Base-by-base conservation (phyloP, 345 rosid species). In the Hibiscus tridactylites region DNA sequence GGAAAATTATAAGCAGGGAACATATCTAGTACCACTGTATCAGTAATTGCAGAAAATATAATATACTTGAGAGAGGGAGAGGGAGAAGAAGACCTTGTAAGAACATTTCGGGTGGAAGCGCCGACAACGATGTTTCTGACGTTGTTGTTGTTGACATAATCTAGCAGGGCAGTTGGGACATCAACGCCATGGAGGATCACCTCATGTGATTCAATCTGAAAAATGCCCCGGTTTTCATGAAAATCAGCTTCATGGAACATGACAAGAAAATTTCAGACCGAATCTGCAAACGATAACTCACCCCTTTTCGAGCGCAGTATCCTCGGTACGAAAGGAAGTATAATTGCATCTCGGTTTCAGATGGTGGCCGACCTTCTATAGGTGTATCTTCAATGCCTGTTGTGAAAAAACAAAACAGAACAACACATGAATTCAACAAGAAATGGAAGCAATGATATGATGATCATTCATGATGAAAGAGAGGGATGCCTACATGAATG, bases 241-340 rank as follows among this genome's bases (percentile, higher is more conserved):
- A 56, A 64, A 19, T 42, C 52, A 19, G 31, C 29, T 64, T 13
- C 33, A 12, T 37, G 50, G 0, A n/a, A 76, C 44, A 16, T 31
- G 21, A 31, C 42, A 15, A 62, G 26, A 35, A 35, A 8, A 10
- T 3, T 58, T 24, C 16, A 58, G 16, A 12, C 33, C 31, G 1
- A 24, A 11, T 58, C 12, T 19, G 13, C 6, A 3, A 56, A 56
- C 10, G 12, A 54, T 16, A 12, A 71, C 83, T 85, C 47, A 86
- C 96, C 83, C 95, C 96, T 83, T 87, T 88, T 44, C 93, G 80
- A 61, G 91, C 88, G 33, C 91, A 93, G 67, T 79, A 86, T 75
- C 86, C 95, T 24, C 88, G 76, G 65, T 62, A 90, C 10, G 91
- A 92, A 73, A 88, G 89, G 81, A 90, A 90, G 26, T 86, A 81